phyloP scores from a whole-genome alignment of 2,329 filamentous ascomycete species.

The Trichoderma brevicompactum region DNA sequence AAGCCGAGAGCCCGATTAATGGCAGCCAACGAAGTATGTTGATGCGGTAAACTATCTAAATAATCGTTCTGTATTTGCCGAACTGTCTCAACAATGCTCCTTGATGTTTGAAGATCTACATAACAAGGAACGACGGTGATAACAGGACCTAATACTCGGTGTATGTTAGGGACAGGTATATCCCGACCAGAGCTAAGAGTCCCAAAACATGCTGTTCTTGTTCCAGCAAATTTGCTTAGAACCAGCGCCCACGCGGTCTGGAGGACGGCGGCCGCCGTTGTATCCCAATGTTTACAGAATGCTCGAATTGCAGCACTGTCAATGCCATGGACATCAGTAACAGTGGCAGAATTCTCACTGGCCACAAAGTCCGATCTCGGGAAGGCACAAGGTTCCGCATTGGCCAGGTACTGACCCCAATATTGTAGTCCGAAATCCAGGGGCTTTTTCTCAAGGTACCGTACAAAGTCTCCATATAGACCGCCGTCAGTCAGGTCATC shows the following conservation, averaged over 20 bases:
- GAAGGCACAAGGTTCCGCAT: too few relatives aligned
- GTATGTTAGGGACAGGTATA: constrained; percentile 21
- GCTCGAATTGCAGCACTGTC: constrained; percentile 4
- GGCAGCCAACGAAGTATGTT: constrained; percentile 3
- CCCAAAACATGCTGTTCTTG: constrained; percentile 27
- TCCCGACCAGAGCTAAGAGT: constrained; percentile 29
- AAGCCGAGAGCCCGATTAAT: too few relatives aligned
- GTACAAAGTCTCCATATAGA: too few relatives aligned
- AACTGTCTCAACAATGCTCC: neutral
- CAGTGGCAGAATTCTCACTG: neutral
- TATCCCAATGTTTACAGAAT: constrained; percentile 25
- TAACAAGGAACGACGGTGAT: constrained; percentile 27
- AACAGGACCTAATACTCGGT: constrained; percentile 28
- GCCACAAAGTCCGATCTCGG: too few relatives aligned
- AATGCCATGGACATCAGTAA: neutral
- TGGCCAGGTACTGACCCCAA: too few relatives aligned
- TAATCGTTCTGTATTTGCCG: constrained; percentile 1
- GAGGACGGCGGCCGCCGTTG: constrained; percentile 23
- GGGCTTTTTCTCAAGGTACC: too few relatives aligned
- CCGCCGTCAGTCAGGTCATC: too few relatives aligned
- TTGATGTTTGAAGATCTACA: neutral
- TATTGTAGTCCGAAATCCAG: too few relatives aligned
- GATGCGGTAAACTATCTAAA: constrained; percentile 16
- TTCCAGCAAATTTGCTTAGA: constrained; percentile 17
- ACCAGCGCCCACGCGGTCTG: constrained; percentile 31